Base-by-base conservation (phyloP, 495 filamentous ascomycete genomes). In the Beverwykella pulmonaria region DNA sequence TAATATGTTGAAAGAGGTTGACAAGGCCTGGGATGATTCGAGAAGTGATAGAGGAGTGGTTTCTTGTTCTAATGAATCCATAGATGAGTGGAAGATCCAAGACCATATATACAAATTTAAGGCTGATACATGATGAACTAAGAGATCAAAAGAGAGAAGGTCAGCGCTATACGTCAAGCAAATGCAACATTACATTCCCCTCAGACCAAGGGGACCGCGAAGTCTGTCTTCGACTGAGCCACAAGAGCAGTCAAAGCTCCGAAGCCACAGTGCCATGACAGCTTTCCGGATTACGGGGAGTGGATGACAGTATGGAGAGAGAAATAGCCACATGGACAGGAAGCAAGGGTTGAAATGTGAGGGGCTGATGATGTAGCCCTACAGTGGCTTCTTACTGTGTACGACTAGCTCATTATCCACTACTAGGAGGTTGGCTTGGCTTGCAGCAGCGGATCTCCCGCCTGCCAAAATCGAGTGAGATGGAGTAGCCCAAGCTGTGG, bases 21-120 rank as follows among this genome's bases (percentile, higher is more conserved):
- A 59, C 0, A 64, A 48, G 22, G 36, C 26, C 23, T 50, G 56
- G 26, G 61, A 61, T 56, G 53, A 57, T 30, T 54, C 48, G 5
- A 61, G 62, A 15, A 58, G 53, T 15, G 58, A 60, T 29, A 54
- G 10, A 9, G 44, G 22, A 36, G 30, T 14, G 29, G 62, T 52
- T 32, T 61, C 57, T 58, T 57, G 57, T 26, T 30, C 27, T 54
- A 52, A 20, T 61, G 56, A 36, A 54, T 57, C 53, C 68, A 70
- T 70, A 26, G n/a, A 26, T 53, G 26, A 6, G 36, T 22, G 17
- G 62, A 30, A 8, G 25, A 29, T n/a, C 41, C 29, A 55, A 14
- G 8, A 62, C 8, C 41, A 34, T 63, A 58, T 70, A 70, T 70
- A 70, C 49, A 66, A 30, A 67, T 55, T 57, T n/a, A 29, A 48